phyloP scores from a whole-genome alignment of 345 rosid species.

The Psidium guajava region DNA sequence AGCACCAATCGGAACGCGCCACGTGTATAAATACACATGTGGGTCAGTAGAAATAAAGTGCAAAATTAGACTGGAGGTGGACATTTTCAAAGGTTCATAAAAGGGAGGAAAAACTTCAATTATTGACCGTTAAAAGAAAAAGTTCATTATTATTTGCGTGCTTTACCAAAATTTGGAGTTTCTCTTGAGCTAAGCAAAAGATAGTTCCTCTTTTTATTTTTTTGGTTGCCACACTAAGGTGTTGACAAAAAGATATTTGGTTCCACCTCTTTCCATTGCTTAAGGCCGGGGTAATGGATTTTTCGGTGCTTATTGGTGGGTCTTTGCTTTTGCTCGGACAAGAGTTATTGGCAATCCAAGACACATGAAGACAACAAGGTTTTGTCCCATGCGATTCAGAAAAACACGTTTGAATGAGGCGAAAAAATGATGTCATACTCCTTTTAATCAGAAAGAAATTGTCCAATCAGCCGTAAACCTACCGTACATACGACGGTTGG shows the following conservation, averaged over 20 bases:
- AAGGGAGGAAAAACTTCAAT: background rate
- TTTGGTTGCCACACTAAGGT: background rate
- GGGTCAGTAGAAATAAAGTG: background rate
- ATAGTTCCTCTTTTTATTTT: background rate
- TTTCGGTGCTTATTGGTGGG: background rate
- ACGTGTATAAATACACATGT: background rate
- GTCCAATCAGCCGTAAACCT: background rate
- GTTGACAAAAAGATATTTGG: background rate
- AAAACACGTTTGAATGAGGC: background rate
- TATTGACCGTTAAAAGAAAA: background rate
- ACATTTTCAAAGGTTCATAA: background rate
- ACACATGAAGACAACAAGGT: background rate
- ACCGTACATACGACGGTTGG: rapidly evolving
- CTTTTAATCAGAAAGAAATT: rapidly evolving
- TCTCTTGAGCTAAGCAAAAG: background rate
- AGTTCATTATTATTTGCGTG: background rate
- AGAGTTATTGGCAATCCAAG: background rate
- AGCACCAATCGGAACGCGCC: background rate
- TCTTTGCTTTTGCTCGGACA: background rate
- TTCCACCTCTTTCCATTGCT: background rate
- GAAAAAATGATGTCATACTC: background rate
- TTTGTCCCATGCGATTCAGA: background rate
- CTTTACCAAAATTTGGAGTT: background rate
- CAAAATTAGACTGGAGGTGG: background rate
- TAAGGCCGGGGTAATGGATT: background rate